These are phyloP conservation scores for Combretum micranthum DNA, from an alignment of 345 rosid species.

Conservation along the genomic window DNA sequence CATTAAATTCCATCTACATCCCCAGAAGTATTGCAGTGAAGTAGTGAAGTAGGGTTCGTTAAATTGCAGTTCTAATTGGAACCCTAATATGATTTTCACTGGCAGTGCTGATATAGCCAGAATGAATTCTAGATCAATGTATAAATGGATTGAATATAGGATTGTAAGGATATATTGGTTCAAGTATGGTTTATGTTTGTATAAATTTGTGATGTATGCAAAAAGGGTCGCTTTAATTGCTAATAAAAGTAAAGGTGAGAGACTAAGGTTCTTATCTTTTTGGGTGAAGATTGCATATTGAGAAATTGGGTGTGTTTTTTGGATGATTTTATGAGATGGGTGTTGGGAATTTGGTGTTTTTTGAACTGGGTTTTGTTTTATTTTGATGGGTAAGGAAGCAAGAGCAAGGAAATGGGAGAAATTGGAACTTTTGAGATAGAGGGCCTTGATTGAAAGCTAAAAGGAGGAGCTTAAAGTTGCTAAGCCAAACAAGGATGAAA, in stretches of 20 bases:
- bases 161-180: slow-evolving; percentile 21
- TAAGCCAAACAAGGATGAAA: slow-evolving; percentile 51
- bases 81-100: slow-evolving; percentile 31
- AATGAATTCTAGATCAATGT: slow-evolving; percentile 36
- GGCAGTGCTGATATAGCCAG: slow-evolving; percentile 24
- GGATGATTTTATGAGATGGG: not conserved
- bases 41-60: slow-evolving; percentile 56
- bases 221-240: slow-evolving; percentile 26
- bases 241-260: slow-evolving; percentile 9
- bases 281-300: not conserved
- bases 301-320: slow-evolving; percentile 5
- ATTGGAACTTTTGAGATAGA: slow-evolving; percentile 29
- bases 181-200: slow-evolving; percentile 21
- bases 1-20: slow-evolving; percentile 70
- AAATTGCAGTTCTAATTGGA: slow-evolving; percentile 54
- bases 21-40: slow-evolving; percentile 81
- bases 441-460: slow-evolving; percentile 57
- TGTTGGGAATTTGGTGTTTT: slow-evolving; percentile 2
- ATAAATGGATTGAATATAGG: slow-evolving; percentile 28
- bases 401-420: slow-evolving; percentile 46
- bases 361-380: not conserved
- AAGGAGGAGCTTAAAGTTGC: slow-evolving; percentile 62
- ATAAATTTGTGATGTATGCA: slow-evolving; percentile 19
- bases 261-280: not conserved
- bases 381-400: slow-evolving; percentile 54